Percentiles rank a stretch among this genome's conserved stretches.
These are phyloP conservation scores for Hyaloscypha hepaticicola DNA, from an alignment of 495 filamentous ascomycete genomes.

Conservation along the genomic window DNA sequence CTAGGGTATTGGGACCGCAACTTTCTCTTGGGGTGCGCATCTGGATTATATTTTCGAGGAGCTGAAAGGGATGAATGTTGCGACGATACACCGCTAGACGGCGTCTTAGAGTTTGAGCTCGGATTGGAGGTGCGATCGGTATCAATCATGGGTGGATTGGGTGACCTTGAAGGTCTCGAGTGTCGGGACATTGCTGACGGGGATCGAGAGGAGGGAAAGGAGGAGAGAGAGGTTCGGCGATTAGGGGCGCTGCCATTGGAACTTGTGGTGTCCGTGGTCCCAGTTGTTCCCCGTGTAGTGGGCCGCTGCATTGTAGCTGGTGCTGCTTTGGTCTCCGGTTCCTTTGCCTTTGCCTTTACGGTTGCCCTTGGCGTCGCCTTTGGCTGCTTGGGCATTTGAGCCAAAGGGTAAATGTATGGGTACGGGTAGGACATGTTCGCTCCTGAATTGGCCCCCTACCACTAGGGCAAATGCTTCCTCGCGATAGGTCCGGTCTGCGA, in stretches of 20 bases:
- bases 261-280: slow-evolving; percentile 17
- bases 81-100: slow-evolving; percentile 53
- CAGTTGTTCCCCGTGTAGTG: slow-evolving; percentile 22
- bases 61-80: slow-evolving; percentile 54
- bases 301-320: slow-evolving; percentile 23
- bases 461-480: not conserved
- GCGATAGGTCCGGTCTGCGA: slow-evolving; percentile 10
- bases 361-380: not conserved
- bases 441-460: slow-evolving; percentile 1
- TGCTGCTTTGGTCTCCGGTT: not conserved
- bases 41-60: slow-evolving; percentile 42
- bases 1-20: slow-evolving; percentile 86
- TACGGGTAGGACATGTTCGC: slow-evolving; percentile 7
- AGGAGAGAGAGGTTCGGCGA: slow-evolving; percentile 56
- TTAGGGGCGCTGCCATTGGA: slow-evolving; percentile 31
- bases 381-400: slow-evolving; percentile 1
- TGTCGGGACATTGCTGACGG: slow-evolving; percentile 51
- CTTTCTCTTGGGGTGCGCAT: slow-evolving; percentile 45
- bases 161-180: slow-evolving; percentile 49
- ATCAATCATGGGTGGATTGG: slow-evolving; percentile 48
- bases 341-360: not conserved
- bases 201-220: slow-evolving; percentile 56
- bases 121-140: slow-evolving; percentile 51
- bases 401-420: slow-evolving; percentile 5
- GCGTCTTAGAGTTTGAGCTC: slow-evolving; percentile 55